These are phyloP conservation scores for Apiospora arundinis DNA, from an alignment of 2,329 filamentous ascomycete species.

Conservation along the genomic window DNA sequence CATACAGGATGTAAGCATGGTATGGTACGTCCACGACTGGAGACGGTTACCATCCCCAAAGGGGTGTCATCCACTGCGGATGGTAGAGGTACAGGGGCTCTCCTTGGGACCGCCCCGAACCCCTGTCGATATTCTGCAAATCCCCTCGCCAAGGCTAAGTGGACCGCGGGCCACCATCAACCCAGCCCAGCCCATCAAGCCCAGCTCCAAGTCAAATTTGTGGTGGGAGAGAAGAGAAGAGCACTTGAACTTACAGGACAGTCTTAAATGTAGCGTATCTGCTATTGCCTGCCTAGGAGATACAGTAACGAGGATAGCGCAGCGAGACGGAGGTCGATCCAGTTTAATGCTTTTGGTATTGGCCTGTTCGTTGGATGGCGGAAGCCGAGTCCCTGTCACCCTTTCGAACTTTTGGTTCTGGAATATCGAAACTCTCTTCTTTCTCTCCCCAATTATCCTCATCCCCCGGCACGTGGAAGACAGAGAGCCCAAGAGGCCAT, in stretches of 20 bases:
- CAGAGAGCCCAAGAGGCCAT: not conserved
- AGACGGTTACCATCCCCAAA: not conserved
- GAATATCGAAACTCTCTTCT: not conserved
- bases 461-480: conserved; percentile 4
- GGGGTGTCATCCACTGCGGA: conserved; percentile 9
- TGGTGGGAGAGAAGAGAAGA: conserved; percentile 9
- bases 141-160: conserved; percentile 15
- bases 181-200: conserved; percentile 2
- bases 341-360: not conserved
- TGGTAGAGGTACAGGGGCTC: not conserved
- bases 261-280: conserved; percentile 9
- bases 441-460: not conserved
- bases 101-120: not conserved
- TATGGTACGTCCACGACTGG: not conserved
- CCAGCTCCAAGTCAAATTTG: conserved; percentile 17
- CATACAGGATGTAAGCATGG: not conserved
- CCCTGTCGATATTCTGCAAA: conserved; percentile 19
- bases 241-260: not conserved
- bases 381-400: conserved; percentile 1
- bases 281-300: conserved; percentile 13
- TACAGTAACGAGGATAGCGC: not conserved
- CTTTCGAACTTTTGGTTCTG: not conserved
- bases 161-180: conserved; percentile 20
- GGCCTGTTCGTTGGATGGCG: not conserved
- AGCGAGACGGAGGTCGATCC: not conserved